Evolutionary conservation across 176 grass and related monocot genomes (phyloP), one percentile per base, ranked within the genome.

Genomic region (Thinopyrum elongatum): DNA sequence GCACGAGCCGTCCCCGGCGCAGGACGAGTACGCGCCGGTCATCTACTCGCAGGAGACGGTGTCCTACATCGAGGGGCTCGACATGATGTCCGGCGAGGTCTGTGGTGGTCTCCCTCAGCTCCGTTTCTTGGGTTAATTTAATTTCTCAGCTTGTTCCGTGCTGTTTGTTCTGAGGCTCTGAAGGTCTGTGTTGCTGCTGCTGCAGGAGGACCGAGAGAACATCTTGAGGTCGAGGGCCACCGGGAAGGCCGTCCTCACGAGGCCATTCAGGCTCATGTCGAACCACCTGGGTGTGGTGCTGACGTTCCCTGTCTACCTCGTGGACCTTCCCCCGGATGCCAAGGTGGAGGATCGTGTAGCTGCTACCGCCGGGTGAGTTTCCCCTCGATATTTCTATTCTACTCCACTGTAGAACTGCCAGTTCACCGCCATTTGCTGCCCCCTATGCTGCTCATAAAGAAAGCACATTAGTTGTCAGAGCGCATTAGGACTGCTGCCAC

Each of bases 41-140:
- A 91, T 99, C 21, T 99, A 96, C 78, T 96, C 97, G 3, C 97
- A 99, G 89, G 94, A 94, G 85, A 99, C 97, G 31, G 30, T 96
- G 80, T 99, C 97, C n/a, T 92, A 96, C 84, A 96, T 99, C 81
- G 97, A 96, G 90, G 88, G 92, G 29, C 88, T 99, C 65, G 97
- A 99, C 88, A 90, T 99, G 80, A 99, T 96, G 97, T 97, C 94
- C 77, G 94, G 94, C 57, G 80, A 93, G 90, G 91, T 93, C 60
- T 7, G 59, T 60, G 21, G 21, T 33, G 63, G 22, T 36, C 55
- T 62, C 55, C 42, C 23, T 15, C 78, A 31, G 8, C 33, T 44
- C 86, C 30, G 7, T 83, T 77, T 63, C 39, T 66, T 46, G 44
- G 14, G 21, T 82, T 14, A 25, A 38, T 65, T 85, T 13, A 23